Evolutionary conservation across 148 eudicot genomes (phyloP).

Genomic region (Chenopodium quinoa): DNA sequence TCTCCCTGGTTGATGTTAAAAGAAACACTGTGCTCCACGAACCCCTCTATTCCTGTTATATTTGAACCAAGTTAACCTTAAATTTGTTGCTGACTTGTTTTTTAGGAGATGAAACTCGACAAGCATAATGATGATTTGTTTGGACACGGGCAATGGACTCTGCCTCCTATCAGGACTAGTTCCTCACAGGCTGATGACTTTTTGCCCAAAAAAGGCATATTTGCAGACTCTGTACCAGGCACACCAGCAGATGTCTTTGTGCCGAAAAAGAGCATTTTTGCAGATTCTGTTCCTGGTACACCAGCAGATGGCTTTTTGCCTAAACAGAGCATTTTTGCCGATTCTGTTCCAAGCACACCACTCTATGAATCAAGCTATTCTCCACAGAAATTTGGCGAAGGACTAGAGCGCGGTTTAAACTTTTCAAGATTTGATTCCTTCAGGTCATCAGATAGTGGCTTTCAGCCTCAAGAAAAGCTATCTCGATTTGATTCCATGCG

Average conservation of each 20-base stretch:
- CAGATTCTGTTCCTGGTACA: constrained; percentile 74
- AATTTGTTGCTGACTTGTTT: constrained; percentile 7
- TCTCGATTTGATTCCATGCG: constrained; percentile 77
- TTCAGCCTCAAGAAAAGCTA: constrained; percentile 50
- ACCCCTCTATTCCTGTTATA: background rate
- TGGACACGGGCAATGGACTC: constrained; percentile 67
- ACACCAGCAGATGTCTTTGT: constrained; percentile 47
- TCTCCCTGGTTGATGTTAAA: background rate
- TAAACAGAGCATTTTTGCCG: constrained; percentile 54
- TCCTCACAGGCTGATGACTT: constrained; percentile 34
- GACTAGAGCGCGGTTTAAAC: constrained; percentile 51
- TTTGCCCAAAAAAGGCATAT: constrained; percentile 39
- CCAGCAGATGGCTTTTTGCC: constrained; percentile 49
- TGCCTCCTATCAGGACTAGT: constrained; percentile 82
- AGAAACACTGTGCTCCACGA: background rate
- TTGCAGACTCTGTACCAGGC: constrained; percentile 68
- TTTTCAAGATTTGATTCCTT: constrained; percentile 90
- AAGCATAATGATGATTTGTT: constrained; percentile 59
- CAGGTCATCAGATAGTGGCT: constrained; percentile 60
- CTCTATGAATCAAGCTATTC: constrained; percentile 47
- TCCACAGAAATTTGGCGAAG: constrained; percentile 41
- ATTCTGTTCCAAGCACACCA: constrained; percentile 78
- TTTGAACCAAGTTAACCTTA: background rate
- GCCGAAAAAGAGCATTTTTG: constrained; percentile 49
- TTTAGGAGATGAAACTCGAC: constrained; percentile 53